Evolutionary conservation across 257 asterid species (phyloP).

Genomic region (Salvia splendens): DNA sequence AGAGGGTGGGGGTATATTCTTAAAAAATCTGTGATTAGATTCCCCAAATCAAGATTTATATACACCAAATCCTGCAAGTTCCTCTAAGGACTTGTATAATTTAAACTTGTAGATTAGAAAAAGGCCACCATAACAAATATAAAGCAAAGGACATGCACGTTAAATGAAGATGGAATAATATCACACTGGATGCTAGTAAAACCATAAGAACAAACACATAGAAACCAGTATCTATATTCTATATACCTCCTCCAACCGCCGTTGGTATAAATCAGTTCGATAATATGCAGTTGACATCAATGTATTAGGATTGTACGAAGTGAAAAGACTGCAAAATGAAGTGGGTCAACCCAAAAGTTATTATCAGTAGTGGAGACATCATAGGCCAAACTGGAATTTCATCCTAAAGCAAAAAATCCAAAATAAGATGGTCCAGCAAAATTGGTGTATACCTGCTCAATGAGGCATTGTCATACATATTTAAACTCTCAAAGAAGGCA

Average conservation of each 20-base stretch:
- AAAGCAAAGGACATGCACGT: not conserved
- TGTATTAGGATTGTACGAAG: slow-evolving; percentile 70
- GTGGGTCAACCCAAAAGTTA: slow-evolving; percentile 27
- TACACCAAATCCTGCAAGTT: not conserved
- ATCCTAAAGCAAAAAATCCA: not conserved
- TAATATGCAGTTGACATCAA: slow-evolving; percentile 89
- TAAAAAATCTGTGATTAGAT: not conserved
- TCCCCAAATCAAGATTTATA: not conserved
- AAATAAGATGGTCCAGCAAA: slow-evolving; percentile 18
- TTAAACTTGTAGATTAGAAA: slow-evolving; percentile 9
- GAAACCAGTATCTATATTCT: slow-evolving; percentile 21
- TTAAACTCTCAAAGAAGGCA: slow-evolving; percentile 94
- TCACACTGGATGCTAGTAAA: slow-evolving; percentile 23
- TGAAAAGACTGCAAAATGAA: slow-evolving; percentile 73
- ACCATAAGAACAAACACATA: slow-evolving; percentile 23
- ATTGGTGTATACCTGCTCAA: slow-evolving; percentile 63
- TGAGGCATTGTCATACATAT: slow-evolving; percentile 91
- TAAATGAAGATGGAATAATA: not conserved
- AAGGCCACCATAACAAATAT: slow-evolving; percentile 6
- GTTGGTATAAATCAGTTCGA: slow-evolving; percentile 78
- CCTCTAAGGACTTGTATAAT: slow-evolving; percentile 13
- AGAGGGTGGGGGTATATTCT: not conserved
- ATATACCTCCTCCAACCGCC: slow-evolving; percentile 70
- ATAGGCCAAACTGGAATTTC: not conserved
- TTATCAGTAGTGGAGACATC: slow-evolving; percentile 1